Evolutionary conservation across 495 filamentous ascomycete genomes (phyloP), one percentile per base, ranked within the genome.

Genomic region (Hypoxylon lenormandii): DNA sequence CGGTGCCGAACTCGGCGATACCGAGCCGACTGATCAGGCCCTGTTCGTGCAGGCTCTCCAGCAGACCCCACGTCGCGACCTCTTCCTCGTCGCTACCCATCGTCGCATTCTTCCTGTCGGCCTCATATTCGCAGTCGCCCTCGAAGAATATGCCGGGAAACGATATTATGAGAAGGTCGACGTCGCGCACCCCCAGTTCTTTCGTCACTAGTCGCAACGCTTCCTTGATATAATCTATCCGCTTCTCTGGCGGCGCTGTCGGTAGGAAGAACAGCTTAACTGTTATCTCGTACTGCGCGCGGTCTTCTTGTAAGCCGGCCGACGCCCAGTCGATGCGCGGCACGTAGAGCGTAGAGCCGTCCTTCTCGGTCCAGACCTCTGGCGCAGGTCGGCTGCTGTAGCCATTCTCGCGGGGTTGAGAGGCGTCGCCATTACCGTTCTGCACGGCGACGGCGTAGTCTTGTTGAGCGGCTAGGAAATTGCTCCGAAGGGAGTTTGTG

Each of bases 111-210:
- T 84, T 83, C 74, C 85, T 82, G 61, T 88, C 90, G 22, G 90
- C 89, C 47, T 90, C 86, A 76, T 86, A 92, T 76, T 94, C 91
- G 76, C 94, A 94, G 45, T 97, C 92, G 13, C 92, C 92, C 59
- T 98, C 93, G 66, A 98, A 97, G 12, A 91, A 88, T 74, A 99
- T 90, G 38, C 92, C 92, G 0, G 95, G 96, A 74, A 97, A 97
- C 2, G 92, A 96, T 13, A 94, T 88, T 67, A 98, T 95, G 43
- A 98, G 84, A 18, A 99, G 85, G 79, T 97, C 92, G 61, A 99
- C 88, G 46, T 86, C 86, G 2, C 84, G 76, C 26, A 92, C 87
- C 51, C 87, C 84, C 58, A 99, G 81, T 66, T 95, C 91, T 74
- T 88, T 89, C 68, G 89, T 81, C 21, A 97, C 93, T 5, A 94